These are phyloP conservation scores for Ogataea nakhonphanomensis DNA, from an alignment of 805 yeast species.

Conservation along the genomic window DNA sequence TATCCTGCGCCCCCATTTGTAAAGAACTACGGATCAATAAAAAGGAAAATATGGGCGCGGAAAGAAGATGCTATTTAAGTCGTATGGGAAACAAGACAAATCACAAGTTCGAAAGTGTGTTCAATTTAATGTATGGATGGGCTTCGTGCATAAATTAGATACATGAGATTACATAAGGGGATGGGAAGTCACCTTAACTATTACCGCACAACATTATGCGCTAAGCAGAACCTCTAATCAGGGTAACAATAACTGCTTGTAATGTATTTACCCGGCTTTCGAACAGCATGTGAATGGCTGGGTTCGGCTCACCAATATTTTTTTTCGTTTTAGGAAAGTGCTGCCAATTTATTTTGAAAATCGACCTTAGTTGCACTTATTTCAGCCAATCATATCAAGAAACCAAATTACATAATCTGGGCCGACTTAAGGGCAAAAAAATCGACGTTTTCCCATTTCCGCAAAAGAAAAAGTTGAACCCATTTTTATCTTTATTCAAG, in stretches of 20 bases:
- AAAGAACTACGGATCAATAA: neutral
- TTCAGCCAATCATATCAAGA: constrained; percentile 8
- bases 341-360: constrained; percentile 8
- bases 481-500: constrained; percentile 11
- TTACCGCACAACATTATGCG: neutral
- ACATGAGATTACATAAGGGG: constrained; percentile 4
- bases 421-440: constrained; percentile 16
- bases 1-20: constrained; percentile 5
- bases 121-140: constrained; percentile 2
- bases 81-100: constrained; percentile 7
- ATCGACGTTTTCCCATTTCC: constrained; percentile 19
- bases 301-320: constrained; percentile 1
- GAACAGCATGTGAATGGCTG: neutral
- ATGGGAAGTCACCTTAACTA: neutral
- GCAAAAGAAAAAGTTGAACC: constrained; percentile 18
- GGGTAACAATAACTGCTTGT: neutral
- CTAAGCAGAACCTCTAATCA: neutral
- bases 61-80: constrained; percentile 2
- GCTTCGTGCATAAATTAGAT: constrained; percentile 9
- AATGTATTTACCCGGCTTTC: constrained; percentile 2
- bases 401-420: constrained; percentile 1
- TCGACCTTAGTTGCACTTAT: constrained; percentile 1
- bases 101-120: constrained; percentile 8
- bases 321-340: constrained; percentile 8
- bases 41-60: neutral